Evolutionary conservation across 2,329 filamentous ascomycete species (phyloP), one percentile per base, ranked within the genome.

Genomic region (Fusarium sambucinum): DNA sequence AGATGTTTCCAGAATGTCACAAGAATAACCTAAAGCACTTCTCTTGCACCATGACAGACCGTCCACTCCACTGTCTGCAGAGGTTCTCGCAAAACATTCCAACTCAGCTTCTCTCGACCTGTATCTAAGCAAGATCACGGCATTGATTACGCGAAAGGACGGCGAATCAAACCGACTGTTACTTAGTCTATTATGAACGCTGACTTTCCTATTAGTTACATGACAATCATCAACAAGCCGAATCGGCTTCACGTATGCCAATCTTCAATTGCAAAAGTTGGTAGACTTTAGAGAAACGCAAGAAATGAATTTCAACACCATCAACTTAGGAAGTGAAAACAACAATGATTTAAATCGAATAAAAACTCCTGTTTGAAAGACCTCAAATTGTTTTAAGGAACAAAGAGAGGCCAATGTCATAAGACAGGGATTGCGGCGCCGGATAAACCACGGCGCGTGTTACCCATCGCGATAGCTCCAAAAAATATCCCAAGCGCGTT

Each of bases 401-500:
- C 13, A 30, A 38, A 52, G 30, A 51, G 41, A 44, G 38, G 19
- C 53, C 11, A 21, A 59, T 57, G 37, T 19, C 35, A 55, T 40
- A 27, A 40, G 55, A 45, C 52, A 48, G 32, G 42, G 44, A 14
- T 50, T 29, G 40, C 30, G 46, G 23, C 41, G 42, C 27, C 71
- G 72, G 72, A 62, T 72, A 74, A 74, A 72, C 68, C 27, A 9
- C 50, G 69, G 73, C 59, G 51, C 21, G 37, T 44, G 59, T 68
- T 66, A 57, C 67, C 66, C 62, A 57, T 70, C 71, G 68, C 68
- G 73, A 74, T 74, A 74, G 73, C 69, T 74, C 73, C 70, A 69
- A 72, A 74, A 72, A 75, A 73, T 72, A 69, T 69, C 59, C 69
- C 52, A 68, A 61, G 59, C 73, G 73, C 73, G 73, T 74, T 58